A percentile compares a stretch with the other conserved stretches of the same genome.
These are phyloP conservation scores for Adansonia grandidieri DNA, from an alignment of 441 rosid species.

Conservation along the genomic window DNA sequence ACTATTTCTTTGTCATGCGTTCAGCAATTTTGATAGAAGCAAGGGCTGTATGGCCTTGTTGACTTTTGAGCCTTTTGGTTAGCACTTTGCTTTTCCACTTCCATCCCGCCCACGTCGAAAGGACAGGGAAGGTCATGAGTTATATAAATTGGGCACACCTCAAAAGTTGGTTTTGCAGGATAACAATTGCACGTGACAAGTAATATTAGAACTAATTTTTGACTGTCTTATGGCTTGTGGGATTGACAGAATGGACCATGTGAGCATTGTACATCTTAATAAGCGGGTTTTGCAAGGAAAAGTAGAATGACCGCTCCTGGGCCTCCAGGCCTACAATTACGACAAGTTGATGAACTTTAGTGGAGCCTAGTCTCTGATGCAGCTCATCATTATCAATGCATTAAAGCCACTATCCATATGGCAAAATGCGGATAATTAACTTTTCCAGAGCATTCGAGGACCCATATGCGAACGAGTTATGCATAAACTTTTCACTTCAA, in stretches of 20 bases:
- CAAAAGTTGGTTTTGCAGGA: neutral
- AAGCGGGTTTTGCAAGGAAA: too few species aligned
- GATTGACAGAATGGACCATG: too few species aligned
- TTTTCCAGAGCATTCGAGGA: neutral
- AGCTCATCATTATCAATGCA: neutral
- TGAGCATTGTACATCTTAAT: too few species aligned
- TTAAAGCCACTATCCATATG: neutral
- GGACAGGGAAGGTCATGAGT: too few species aligned
- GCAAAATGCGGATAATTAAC: neutral
- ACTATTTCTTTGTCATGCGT: neutral
- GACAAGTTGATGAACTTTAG: too few species aligned
- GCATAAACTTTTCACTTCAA: neutral
- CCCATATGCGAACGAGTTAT: neutral
- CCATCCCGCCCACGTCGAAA: neutral
- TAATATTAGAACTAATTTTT: too few species aligned
- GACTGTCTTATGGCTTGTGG: too few species aligned
- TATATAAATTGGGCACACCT: too few species aligned
- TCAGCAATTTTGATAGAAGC: neutral
- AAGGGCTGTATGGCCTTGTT: neutral
- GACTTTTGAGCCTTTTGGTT: slow-evolving; percentile 4
- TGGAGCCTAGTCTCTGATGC: neutral
- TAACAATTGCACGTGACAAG: too few species aligned
- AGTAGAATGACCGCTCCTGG: too few species aligned
- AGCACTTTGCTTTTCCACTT: neutral
- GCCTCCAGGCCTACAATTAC: too few species aligned